A percentile compares a stretch with the other conserved stretches of the same genome.
Evolutionary conservation across 371 early-diverging fungal genomes (phyloP).

Genomic region (Mucor piriformis): DNA sequence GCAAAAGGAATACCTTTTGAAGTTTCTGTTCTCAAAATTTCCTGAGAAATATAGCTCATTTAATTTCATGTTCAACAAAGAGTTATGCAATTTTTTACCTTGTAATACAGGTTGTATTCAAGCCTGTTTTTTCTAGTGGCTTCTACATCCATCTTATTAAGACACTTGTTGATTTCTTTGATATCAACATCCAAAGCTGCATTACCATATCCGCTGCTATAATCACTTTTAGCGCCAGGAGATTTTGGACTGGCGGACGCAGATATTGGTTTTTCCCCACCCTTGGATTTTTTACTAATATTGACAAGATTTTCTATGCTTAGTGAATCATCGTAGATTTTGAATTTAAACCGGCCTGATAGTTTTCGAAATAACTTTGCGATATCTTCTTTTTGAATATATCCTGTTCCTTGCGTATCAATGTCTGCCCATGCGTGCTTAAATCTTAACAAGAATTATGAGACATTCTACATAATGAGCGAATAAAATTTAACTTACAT

Average conservation of each 20-base stretch:
- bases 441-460: slow-evolving; percentile 30
- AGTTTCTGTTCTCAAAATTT: slow-evolving; percentile 43
- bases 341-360: slow-evolving; percentile 48
- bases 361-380: slow-evolving; percentile 49
- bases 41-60: slow-evolving; percentile 20
- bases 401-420: slow-evolving; percentile 58
- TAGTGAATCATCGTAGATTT: slow-evolving; percentile 48
- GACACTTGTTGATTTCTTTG: slow-evolving; percentile 25
- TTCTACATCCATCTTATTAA: slow-evolving; percentile 29
- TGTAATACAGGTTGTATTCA: slow-evolving; percentile 53
- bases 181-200: slow-evolving; percentile 20
- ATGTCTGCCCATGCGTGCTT: slow-evolving; percentile 62
- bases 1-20: slow-evolving; percentile 58
- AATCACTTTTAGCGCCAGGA: not conserved
- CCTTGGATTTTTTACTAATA: not conserved
- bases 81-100: slow-evolving; percentile 24
- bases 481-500: slow-evolving; percentile 30
- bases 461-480: not conserved
- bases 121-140: slow-evolving; percentile 38
- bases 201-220: not conserved
- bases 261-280: not conserved
- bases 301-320: slow-evolving; percentile 14
- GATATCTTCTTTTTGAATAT: slow-evolving; percentile 52
- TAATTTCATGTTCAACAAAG: not conserved
- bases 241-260: slow-evolving; percentile 3